These are phyloP conservation scores for Mentha longifolia DNA, from an alignment of 257 asterid genomes.

Conservation along the genomic window DNA sequence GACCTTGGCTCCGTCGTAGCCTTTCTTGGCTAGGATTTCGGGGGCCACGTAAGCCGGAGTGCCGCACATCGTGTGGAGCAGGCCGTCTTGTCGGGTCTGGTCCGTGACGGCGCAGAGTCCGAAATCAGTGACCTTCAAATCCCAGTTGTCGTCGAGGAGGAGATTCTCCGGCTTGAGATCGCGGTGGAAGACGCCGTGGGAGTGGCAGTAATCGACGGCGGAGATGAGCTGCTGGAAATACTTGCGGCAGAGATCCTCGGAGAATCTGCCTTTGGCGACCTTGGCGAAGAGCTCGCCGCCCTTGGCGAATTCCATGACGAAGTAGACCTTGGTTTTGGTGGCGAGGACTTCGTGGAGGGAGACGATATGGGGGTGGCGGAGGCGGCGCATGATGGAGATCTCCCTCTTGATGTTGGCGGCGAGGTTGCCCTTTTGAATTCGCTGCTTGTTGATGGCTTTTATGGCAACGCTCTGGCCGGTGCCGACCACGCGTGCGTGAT, in stretches of 20 bases:
- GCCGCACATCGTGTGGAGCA: constrained; percentile 78
- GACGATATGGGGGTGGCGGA: constrained; percentile 81
- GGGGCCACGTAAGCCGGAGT: constrained; percentile 96
- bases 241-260: constrained; percentile 79
- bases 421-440: constrained; percentile 49
- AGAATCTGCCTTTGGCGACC: constrained; percentile 65
- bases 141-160: constrained; percentile 71
- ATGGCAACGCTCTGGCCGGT: constrained; percentile 70
- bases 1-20: constrained; percentile 74
- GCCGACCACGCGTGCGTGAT: constrained; percentile 59
- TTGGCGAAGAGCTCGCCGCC: constrained; percentile 79
- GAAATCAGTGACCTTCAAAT: constrained; percentile 72
- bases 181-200: constrained; percentile 84
- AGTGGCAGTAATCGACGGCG: constrained; percentile 75
- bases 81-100: constrained; percentile 66
- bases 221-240: constrained; percentile 78
- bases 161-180: constrained; percentile 82
- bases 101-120: constrained; percentile 78
- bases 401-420: constrained; percentile 60
- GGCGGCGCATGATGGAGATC: constrained; percentile 69
- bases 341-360: constrained; percentile 73
- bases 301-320: constrained; percentile 76
- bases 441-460: constrained; percentile 64
- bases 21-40: constrained; percentile 69
- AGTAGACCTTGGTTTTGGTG: constrained; percentile 65